These are phyloP conservation scores for Colletotrichum navitas DNA, from an alignment of 2,329 filamentous ascomycete genomes.

Conservation along the genomic window DNA sequence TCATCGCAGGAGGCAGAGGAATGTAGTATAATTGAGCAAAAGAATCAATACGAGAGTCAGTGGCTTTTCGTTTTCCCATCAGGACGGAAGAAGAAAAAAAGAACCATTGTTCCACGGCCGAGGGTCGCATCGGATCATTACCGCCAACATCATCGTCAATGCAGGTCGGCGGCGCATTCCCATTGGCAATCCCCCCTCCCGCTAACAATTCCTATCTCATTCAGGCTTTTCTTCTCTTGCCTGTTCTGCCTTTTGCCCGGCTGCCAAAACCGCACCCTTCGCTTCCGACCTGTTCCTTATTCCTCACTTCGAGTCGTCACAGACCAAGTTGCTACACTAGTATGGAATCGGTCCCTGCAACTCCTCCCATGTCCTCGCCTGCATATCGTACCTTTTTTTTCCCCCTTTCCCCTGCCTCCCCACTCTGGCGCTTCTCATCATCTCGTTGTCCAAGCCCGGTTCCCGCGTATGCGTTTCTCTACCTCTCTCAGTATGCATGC, in stretches of 20 bases:
- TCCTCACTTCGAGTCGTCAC: not conserved
- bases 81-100: not conserved
- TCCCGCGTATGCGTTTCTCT: not conserved
- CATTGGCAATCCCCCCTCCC: constrained; percentile 21
- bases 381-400: constrained; percentile 9
- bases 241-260: not conserved
- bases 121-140: constrained; percentile 28
- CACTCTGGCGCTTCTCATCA: constrained; percentile 12
- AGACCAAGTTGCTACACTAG: not conserved
- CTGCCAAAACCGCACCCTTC: not conserved
- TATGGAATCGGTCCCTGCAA: constrained; percentile 1
- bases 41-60: not conserved
- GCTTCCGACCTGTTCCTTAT: not conserved
- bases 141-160: constrained; percentile 35
- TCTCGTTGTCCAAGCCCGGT: constrained; percentile 19
- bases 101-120: not conserved
- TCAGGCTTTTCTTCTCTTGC: constrained; percentile 23
- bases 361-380: constrained; percentile 12
- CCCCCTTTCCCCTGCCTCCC: not conserved
- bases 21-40: not conserved
- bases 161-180: constrained; percentile 33
- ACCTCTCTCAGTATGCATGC: constrained; percentile 3
- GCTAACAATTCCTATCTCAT: constrained; percentile 31
- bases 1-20: not conserved
- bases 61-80: not conserved